Conservation (phyloP, 2,329 filamentous ascomycete genomes). For the Phyllachora maydis region DNA sequence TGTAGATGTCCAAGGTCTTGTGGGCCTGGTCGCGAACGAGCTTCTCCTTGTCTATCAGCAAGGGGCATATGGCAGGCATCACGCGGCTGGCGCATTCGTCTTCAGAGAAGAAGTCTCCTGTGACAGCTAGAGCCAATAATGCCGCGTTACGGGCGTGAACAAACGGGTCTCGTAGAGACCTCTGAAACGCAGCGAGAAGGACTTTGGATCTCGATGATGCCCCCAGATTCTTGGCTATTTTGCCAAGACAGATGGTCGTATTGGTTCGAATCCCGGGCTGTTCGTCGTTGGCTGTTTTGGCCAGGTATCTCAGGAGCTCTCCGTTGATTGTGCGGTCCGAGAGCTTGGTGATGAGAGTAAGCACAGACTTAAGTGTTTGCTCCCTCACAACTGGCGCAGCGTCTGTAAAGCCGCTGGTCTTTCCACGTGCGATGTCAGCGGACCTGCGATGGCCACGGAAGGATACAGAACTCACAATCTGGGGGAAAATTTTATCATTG, state of each 20-base stretch:
- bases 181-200: conserved; percentile 75
- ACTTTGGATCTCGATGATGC: conserved; percentile 68
- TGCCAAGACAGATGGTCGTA: conserved; percentile 91
- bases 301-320: conserved; percentile 73
- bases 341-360: conserved; percentile 71
- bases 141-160: conserved; percentile 84
- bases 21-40: conserved; percentile 78
- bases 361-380: conserved; percentile 85
- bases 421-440: too few relatives aligned
- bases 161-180: conserved; percentile 81
- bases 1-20: conserved; percentile 73
- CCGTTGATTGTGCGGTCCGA: conserved; percentile 88
- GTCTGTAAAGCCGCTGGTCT: conserved; percentile 90
- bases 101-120: conserved; percentile 67
- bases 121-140: conserved; percentile 68
- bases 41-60: conserved; percentile 88
- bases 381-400: conserved; percentile 79
- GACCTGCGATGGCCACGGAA: not conserved
- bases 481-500: conserved; percentile 92
- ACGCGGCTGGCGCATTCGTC: conserved; percentile 77
- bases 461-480: conserved; percentile 40
- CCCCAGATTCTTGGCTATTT: conserved; percentile 80
- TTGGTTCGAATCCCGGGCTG: conserved; percentile 95
- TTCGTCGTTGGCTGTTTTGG: conserved; percentile 93
- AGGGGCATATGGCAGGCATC: conserved; percentile 65